A percentile compares a stretch with the other conserved stretches of the same genome.
Conservation (phyloP, 768 basidiomycete species). For the Amanita thiersii region DNA sequence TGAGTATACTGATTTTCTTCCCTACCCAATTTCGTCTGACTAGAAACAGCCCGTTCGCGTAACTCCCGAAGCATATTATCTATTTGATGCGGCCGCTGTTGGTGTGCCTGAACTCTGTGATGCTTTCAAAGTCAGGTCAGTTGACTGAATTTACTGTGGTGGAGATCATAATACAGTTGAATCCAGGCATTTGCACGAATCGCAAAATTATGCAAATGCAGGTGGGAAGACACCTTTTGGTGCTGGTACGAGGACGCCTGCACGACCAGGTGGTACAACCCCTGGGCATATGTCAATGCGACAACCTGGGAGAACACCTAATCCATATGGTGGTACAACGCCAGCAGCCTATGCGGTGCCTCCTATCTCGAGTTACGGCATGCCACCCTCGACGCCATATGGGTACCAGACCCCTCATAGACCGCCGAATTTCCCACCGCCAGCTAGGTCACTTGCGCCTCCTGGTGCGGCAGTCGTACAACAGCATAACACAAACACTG, state of each 20-base stretch:
- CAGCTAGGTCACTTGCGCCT: conserved; percentile 32
- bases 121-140: conserved; percentile 87
- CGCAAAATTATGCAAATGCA: conserved; percentile 46
- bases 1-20: conserved; percentile 26
- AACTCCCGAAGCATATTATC: conserved; percentile 80
- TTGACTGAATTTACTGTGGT: conserved; percentile 3
- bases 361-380: conserved; percentile 14
- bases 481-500: conserved; percentile 17
- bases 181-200: conserved; percentile 68
- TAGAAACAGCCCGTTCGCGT: conserved; percentile 71
- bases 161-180: neutral
- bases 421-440: conserved; percentile 26
- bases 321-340: conserved; percentile 56
- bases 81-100: conserved; percentile 84
- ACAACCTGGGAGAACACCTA: conserved; percentile 68
- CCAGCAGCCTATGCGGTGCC: conserved; percentile 34
- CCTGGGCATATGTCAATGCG: conserved; percentile 78
- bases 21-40: conserved; percentile 9
- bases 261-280: conserved; percentile 65
- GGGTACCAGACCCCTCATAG: conserved; percentile 46
- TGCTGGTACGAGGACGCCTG: conserved; percentile 70
- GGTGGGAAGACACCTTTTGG: conserved; percentile 79
- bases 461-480: conserved; percentile 61
- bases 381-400: conserved; percentile 26
- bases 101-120: conserved; percentile 93